These are phyloP conservation scores for Calonectria fujianensis DNA, from an alignment of 2,329 filamentous ascomycete genomes.

Conservation along the genomic window DNA sequence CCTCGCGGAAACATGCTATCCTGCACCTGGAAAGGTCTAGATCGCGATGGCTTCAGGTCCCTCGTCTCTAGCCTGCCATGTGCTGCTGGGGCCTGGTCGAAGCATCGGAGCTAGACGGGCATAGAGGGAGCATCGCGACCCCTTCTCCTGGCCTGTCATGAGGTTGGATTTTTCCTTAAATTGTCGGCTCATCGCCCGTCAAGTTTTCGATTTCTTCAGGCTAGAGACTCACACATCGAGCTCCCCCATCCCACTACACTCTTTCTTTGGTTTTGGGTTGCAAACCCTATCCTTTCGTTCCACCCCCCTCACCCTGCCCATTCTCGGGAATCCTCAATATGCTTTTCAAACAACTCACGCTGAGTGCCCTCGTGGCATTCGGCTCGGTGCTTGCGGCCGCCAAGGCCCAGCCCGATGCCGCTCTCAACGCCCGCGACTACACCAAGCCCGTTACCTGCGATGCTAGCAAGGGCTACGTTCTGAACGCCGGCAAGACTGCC, in stretches of 20 bases:
- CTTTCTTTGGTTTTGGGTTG: constrained; percentile 8
- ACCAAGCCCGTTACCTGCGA: background rate
- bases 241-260: constrained; percentile 10
- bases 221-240: constrained; percentile 12
- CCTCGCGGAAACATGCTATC: constrained; percentile 11
- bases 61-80: constrained; percentile 7
- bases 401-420: constrained; percentile 12
- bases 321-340: background rate
- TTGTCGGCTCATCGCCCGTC: constrained; percentile 8
- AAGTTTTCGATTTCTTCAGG: background rate
- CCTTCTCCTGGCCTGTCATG: background rate
- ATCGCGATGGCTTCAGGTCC: constrained; percentile 24
- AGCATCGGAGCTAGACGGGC: constrained; percentile 15
- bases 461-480: constrained; percentile 15
- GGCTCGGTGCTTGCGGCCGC: constrained; percentile 18
- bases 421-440: background rate
- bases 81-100: constrained; percentile 11
- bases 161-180: background rate
- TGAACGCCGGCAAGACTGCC: background rate
- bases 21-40: constrained; percentile 21
- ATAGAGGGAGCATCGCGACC: background rate
- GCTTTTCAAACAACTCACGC: constrained; percentile 8
- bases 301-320: background rate
- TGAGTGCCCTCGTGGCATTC: constrained; percentile 27
- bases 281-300: constrained; percentile 21